Conservation (phyloP, 768 basidiomycete species). For the Kwoniella shandongensis region DNA sequence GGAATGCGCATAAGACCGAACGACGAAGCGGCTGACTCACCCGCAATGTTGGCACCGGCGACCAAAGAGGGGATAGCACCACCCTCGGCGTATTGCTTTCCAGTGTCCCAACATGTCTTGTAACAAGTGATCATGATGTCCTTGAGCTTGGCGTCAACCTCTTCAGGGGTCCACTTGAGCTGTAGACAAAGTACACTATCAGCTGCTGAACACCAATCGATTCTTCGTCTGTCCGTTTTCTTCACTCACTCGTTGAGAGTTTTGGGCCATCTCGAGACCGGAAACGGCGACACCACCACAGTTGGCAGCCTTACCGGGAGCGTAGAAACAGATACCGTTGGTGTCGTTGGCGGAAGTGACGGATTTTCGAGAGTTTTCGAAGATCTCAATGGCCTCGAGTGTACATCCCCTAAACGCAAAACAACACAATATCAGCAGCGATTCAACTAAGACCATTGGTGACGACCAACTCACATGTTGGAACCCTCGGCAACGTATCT, state of each 20-base stretch:
- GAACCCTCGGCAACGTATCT: constrained; percentile 73
- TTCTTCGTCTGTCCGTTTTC: background rate
- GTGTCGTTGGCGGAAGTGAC: constrained; percentile 49
- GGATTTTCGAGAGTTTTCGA: constrained; percentile 64
- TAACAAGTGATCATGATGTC: constrained; percentile 69
- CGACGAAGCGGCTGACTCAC: constrained; percentile 62
- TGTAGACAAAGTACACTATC: too few species aligned
- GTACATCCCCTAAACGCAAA: constrained; percentile 61
- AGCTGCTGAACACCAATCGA: too few species aligned
- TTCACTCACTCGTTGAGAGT: constrained; percentile 58
- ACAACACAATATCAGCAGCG: constrained; percentile 1
- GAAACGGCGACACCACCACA: constrained; percentile 76
- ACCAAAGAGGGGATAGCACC: constrained; percentile 60
- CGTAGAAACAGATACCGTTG: constrained; percentile 64
- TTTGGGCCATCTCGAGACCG: constrained; percentile 77
- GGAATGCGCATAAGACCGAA: too few species aligned
- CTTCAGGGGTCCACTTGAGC: constrained; percentile 63
- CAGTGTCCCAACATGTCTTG: constrained; percentile 63
- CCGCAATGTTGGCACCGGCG: constrained; percentile 70
- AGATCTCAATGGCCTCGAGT: constrained; percentile 69
- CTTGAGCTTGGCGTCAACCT: constrained; percentile 69
- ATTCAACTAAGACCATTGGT: constrained; percentile 1
- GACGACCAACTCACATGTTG: constrained; percentile 62
- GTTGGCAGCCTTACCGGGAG: constrained; percentile 68
- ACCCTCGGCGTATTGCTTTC: constrained; percentile 62